These are phyloP conservation scores for Posidonia oceanica DNA, from an alignment of 116 monocot species.

Conservation along the genomic window DNA sequence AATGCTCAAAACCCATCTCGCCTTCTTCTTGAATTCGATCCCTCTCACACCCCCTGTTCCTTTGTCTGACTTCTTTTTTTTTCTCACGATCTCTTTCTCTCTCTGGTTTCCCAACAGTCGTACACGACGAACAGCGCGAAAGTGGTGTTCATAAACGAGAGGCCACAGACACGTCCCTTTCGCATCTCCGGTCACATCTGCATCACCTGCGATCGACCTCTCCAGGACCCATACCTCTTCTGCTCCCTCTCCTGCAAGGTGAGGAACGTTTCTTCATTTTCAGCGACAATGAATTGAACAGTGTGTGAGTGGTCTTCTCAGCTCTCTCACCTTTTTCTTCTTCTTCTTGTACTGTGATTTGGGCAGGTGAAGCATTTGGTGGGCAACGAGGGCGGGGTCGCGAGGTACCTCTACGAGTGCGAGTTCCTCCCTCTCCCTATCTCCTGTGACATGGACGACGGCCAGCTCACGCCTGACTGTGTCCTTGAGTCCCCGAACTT, in stretches of 20 bases:
- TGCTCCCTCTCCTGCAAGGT: conserved; percentile 86
- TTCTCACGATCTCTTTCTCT: not conserved
- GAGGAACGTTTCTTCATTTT: not conserved
- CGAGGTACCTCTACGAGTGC: conserved; percentile 39
- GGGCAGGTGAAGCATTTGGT: conserved; percentile 50
- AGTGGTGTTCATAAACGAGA: conserved; percentile 67
- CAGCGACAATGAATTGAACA: not conserved
- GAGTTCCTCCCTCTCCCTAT: conserved; percentile 44
- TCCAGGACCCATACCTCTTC: conserved; percentile 48
- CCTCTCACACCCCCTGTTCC: not conserved
- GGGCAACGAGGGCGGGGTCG: conserved; percentile 25
- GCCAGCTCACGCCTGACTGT: conserved; percentile 49
- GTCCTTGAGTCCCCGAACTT: conserved; percentile 32
- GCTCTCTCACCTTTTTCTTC: not conserved
- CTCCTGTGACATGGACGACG: conserved; percentile 39
- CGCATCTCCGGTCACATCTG: conserved; percentile 45
- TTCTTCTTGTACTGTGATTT: not conserved
- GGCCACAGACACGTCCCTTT: conserved; percentile 43
- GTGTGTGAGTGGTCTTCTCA: too few relatives aligned
- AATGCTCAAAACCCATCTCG: not conserved
- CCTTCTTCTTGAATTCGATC: not conserved
- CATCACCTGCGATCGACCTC: conserved; percentile 48
- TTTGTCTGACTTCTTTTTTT: not conserved
- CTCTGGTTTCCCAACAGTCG: conserved; percentile 17
- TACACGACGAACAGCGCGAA: conserved; percentile 72